A percentile compares a stretch with the other conserved stretches of the same genome.
These are phyloP conservation scores for Yarrowia keelungensis DNA, from an alignment of 805 yeast species.

Conservation along the genomic window DNA sequence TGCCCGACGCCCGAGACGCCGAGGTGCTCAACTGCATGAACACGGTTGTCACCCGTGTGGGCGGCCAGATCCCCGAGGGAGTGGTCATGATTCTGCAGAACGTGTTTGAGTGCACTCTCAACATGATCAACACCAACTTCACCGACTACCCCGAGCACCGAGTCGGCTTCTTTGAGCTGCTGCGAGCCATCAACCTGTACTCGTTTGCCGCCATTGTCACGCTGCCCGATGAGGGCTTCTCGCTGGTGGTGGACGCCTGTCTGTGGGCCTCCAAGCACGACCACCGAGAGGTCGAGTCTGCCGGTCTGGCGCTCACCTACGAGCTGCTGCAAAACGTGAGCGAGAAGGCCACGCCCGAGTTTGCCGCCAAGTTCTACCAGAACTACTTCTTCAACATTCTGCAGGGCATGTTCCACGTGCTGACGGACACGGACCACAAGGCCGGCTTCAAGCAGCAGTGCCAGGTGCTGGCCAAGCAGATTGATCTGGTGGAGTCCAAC, in stretches of 20 bases:
- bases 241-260: conserved; percentile 88
- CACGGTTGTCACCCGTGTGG: conserved; percentile 85
- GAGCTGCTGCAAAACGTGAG: conserved; percentile 88
- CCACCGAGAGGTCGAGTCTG: conserved; percentile 94
- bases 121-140: conserved; percentile 94
- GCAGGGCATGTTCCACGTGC: conserved; percentile 88
- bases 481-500: conserved; percentile 79
- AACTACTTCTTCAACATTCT: conserved; percentile 88
- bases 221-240: conserved; percentile 91
- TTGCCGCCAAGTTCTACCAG: conserved; percentile 85
- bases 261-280: conserved; percentile 99
- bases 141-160: conserved; percentile 98
- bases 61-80: conserved; percentile 86
- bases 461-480: conserved; percentile 79
- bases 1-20: conserved; percentile 97
- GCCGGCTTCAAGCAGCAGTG: conserved; percentile 93
- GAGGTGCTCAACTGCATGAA: conserved; percentile 96
- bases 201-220: conserved; percentile 86
- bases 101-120: conserved; percentile 92
- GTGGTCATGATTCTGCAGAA: conserved; percentile 85
- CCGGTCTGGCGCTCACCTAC: conserved; percentile 82
- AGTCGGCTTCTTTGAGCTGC: conserved; percentile 89
- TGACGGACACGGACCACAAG: conserved; percentile 97
- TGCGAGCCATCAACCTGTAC: conserved; percentile 84
- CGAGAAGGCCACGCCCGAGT: conserved; percentile 69